Percentiles rank a stretch among this genome's conserved stretches.
Evolutionary conservation across 2,329 filamentous ascomycete species (phyloP).

Genomic region (Fusarium neocosmosporiellum): DNA sequence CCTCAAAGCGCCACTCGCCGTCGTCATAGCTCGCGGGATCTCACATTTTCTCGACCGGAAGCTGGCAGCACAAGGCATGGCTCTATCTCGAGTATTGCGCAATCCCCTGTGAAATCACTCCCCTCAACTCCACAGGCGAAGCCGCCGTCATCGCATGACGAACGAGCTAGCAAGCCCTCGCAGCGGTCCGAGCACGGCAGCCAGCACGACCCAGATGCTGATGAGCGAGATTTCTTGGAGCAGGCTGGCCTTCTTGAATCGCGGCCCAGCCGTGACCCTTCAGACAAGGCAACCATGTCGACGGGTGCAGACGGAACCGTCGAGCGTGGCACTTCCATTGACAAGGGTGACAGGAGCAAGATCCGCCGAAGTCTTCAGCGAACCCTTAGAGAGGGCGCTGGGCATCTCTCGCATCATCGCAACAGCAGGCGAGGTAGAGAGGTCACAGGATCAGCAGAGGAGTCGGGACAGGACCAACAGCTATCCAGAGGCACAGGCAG

Average conservation of each 20-base stretch:
- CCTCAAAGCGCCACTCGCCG: conserved; percentile 45
- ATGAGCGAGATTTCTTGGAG: conserved; percentile 74
- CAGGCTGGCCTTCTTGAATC: conserved; percentile 73
- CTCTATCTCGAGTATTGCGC: conserved; percentile 48
- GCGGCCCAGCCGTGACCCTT: conserved; percentile 43
- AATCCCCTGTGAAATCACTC: conserved; percentile 42
- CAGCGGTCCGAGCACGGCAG: conserved; percentile 31
- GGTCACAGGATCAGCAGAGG: conserved; percentile 47
- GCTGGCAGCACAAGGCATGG: conserved; percentile 41
- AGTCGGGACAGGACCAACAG: conserved; percentile 68
- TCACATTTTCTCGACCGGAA: conserved; percentile 38
- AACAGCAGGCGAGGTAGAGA: conserved; percentile 83
- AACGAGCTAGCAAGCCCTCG: conserved; percentile 26
- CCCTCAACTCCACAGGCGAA: conserved; percentile 36
- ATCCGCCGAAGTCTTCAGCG: conserved; percentile 89
- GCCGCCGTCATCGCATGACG: conserved; percentile 34
- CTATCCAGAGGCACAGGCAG: conserved; percentile 84
- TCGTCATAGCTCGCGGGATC: conserved; percentile 42
- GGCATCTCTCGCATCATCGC: conserved; percentile 73
- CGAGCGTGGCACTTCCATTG: conserved; percentile 49
- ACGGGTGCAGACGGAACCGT: conserved; percentile 48
- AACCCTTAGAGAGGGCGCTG: conserved; percentile 84
- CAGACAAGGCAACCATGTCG: conserved; percentile 50
- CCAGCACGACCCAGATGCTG: conserved; percentile 68
- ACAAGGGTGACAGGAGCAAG: conserved; percentile 70